Percentiles rank a stretch among this genome's conserved stretches.
phyloP scores from a whole-genome alignment of 352 stramenopile genomes.

The Pythium plurisporium region DNA sequence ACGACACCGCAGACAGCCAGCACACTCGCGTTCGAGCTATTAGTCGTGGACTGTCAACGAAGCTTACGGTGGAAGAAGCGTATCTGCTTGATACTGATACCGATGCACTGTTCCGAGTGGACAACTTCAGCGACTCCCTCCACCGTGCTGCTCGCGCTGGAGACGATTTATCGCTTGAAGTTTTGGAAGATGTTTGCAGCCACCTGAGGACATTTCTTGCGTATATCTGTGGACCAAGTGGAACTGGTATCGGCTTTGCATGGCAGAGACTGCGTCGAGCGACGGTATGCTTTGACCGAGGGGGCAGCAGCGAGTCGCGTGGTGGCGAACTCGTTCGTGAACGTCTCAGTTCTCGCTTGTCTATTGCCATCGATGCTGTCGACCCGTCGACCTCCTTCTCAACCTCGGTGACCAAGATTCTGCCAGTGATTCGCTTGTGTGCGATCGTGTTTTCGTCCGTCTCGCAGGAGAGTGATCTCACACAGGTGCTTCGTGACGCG shows the following conservation, averaged over 20 bases:
- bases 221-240: background rate
- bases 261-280: slow-evolving; percentile 2
- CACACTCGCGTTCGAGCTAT: background rate
- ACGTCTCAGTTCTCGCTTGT: background rate
- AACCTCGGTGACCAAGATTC: slow-evolving; percentile 2
- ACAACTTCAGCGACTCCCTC: background rate
- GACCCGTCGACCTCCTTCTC: slow-evolving; percentile 2
- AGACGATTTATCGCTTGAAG: slow-evolving; percentile 1
- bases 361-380: background rate
- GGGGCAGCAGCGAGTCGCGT: background rate
- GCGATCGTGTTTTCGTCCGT: slow-evolving; percentile 4
- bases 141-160: background rate
- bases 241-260: background rate
- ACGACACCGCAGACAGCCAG: background rate
- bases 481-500: background rate
- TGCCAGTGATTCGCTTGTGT: background rate
- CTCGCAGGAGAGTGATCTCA: background rate
- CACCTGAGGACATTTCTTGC: background rate
- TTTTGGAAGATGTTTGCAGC: background rate
- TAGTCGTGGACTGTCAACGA: background rate
- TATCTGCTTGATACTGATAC: background rate
- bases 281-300: background rate
- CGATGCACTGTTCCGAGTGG: background rate
- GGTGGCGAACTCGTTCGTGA: background rate
- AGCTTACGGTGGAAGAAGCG: background rate